Conservation (phyloP, 495 filamentous ascomycete genomes). For the Talaromyces borbonicus region DNA sequence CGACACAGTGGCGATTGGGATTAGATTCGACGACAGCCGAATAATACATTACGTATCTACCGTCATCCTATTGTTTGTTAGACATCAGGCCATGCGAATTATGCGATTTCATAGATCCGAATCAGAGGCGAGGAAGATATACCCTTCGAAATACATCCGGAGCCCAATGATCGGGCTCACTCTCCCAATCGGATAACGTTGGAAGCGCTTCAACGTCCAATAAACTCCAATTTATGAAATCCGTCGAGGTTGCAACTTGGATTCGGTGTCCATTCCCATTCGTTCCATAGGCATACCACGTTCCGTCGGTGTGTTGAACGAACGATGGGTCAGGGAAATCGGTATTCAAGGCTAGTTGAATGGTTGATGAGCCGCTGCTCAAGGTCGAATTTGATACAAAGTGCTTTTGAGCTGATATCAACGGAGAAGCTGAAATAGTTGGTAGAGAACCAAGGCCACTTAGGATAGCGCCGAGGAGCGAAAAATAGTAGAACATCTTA, state of each 20-base stretch:
- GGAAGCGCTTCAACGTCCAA: constrained; percentile 31
- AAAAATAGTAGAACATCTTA: background rate
- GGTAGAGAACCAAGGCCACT: background rate
- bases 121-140: constrained; percentile 7
- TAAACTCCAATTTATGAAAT: constrained; percentile 26
- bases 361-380: constrained; percentile 7
- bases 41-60: constrained; percentile 51
- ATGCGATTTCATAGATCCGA: background rate
- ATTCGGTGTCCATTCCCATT: constrained; percentile 24
- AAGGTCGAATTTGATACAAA: background rate
- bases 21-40: constrained; percentile 32
- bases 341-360: constrained; percentile 21
- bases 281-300: constrained; percentile 34
- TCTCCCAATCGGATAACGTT: constrained; percentile 23
- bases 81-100: background rate
- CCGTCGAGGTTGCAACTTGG: constrained; percentile 25
- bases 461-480: background rate
- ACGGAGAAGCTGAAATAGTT: background rate
- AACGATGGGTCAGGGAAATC: constrained; percentile 32
- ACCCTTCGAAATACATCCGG: constrained; percentile 32
- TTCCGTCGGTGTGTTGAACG: constrained; percentile 19
- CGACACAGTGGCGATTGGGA: constrained; percentile 42
- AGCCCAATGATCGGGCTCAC: constrained; percentile 24
- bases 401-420: background rate
- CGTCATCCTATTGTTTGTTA: constrained; percentile 23